Conservation (phyloP, 371 early-diverging fungal genomes). For the Syncephalastrum monosporum region DNA sequence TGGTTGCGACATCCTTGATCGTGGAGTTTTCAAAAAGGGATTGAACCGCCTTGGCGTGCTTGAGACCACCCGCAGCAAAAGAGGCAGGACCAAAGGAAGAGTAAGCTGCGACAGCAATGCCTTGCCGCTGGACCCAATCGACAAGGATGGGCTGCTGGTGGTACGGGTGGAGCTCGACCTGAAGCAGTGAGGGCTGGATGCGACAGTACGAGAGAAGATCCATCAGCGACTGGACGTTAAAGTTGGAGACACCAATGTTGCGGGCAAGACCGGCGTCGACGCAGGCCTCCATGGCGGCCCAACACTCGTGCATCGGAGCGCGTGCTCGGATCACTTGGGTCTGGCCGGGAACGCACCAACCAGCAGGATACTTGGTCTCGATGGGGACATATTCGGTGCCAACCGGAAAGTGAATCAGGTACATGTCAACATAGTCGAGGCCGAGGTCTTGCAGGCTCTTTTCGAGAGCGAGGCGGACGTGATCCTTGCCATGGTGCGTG, state of each 20-base stretch:
- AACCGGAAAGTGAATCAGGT: neutral
- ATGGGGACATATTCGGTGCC: too few relatives aligned
- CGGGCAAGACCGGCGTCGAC: conserved; percentile 21
- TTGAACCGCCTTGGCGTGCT: conserved; percentile 14
- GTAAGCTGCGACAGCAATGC: conserved; percentile 56
- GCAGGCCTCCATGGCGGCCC: conserved; percentile 19
- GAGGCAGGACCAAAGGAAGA: conserved; percentile 60
- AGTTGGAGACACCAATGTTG: conserved; percentile 63
- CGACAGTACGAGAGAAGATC: conserved; percentile 29
- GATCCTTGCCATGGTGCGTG: conserved; percentile 46
- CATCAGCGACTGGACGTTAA: conserved; percentile 25
- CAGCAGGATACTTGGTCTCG: neutral
- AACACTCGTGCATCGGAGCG: conserved; percentile 17
- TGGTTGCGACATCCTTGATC: conserved; percentile 36
- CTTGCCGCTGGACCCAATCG: conserved; percentile 28
- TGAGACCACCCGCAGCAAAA: conserved; percentile 38
- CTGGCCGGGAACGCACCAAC: conserved; percentile 20
- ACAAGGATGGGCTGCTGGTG: conserved; percentile 40
- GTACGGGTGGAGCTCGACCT: conserved; percentile 62
- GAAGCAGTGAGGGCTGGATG: conserved; percentile 19
- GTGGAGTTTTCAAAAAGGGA: conserved; percentile 29
- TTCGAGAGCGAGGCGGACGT: conserved; percentile 33
- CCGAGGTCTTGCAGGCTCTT: conserved; percentile 43
- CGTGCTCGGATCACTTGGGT: conserved; percentile 1
- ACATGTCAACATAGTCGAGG: conserved; percentile 42